Evolutionary conservation across 352 stramenopile genomes (phyloP).

Genomic region (Hyaloperonospora brassicae): DNA sequence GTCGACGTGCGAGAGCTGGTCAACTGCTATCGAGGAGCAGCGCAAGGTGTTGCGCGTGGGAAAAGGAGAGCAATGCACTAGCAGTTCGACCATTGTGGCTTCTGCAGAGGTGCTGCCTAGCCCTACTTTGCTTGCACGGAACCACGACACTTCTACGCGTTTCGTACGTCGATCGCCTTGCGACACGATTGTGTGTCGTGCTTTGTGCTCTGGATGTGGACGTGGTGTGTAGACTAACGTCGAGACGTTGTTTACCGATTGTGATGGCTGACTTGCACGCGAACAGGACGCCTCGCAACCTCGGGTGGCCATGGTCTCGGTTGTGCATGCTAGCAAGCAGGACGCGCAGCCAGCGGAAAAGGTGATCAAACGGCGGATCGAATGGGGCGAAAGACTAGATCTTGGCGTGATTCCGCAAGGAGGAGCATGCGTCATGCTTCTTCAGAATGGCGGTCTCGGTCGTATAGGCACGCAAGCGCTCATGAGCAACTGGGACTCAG

Average conservation of each 20-base stretch:
- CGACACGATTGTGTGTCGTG: constrained; percentile 18
- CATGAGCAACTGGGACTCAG: constrained; percentile 81
- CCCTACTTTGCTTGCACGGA: constrained; percentile 56
- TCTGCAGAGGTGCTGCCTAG: constrained; percentile 48
- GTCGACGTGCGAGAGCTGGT: constrained; percentile 81
- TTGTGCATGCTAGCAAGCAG: constrained; percentile 54
- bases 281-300: constrained; percentile 61
- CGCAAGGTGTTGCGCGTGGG: constrained; percentile 57
- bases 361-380: constrained; percentile 64
- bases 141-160: constrained; percentile 71
- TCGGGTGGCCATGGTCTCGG: constrained; percentile 66
- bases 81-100: constrained; percentile 12
- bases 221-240: constrained; percentile 36
- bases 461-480: constrained; percentile 76
- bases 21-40: constrained; percentile 76
- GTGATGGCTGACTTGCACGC: constrained; percentile 47
- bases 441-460: constrained; percentile 60
- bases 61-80: constrained; percentile 50
- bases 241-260: constrained; percentile 38
- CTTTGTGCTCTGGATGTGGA: constrained; percentile 16
- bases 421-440: constrained; percentile 68
- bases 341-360: constrained; percentile 53
- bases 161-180: constrained; percentile 63
- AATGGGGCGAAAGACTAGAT: constrained; percentile 58
- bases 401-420: constrained; percentile 72